Evolutionary conservation across 768 basidiomycete genomes (phyloP).

Genomic region (Russula brevipes): DNA sequence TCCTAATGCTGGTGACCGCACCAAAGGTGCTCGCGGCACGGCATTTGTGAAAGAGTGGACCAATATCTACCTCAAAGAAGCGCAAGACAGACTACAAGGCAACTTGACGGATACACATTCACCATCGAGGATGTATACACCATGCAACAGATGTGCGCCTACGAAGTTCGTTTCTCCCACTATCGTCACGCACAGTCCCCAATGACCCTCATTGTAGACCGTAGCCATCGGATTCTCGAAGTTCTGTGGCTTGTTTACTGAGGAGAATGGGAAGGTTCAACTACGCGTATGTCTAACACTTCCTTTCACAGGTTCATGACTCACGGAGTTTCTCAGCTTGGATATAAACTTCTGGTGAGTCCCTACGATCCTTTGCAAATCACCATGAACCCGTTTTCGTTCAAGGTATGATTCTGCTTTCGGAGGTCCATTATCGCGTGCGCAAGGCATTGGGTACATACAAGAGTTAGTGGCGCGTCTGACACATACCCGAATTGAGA

Average conservation of each 20-base stretch:
- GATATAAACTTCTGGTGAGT: slow-evolving; percentile 59
- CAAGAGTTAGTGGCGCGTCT: slow-evolving; percentile 82
- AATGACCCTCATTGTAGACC: slow-evolving; percentile 44
- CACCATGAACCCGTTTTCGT: background rate
- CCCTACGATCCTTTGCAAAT: background rate
- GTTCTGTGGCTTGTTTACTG: slow-evolving; percentile 87
- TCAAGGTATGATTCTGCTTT: slow-evolving; percentile 64
- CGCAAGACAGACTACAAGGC: slow-evolving; percentile 54
- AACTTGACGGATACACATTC: slow-evolving; percentile 58
- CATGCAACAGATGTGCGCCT: slow-evolving; percentile 80
- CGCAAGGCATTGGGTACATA: slow-evolving; percentile 73
- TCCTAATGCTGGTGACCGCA: slow-evolving; percentile 47
- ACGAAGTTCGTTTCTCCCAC: slow-evolving; percentile 52
- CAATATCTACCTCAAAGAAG: slow-evolving; percentile 61
- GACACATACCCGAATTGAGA: slow-evolving; percentile 64
- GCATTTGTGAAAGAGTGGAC: slow-evolving; percentile 65
- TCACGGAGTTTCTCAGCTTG: slow-evolving; percentile 38
- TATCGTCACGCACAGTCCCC: background rate
- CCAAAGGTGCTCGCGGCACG: slow-evolving; percentile 52
- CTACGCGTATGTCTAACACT: slow-evolving; percentile 51
- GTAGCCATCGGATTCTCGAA: slow-evolving; percentile 88
- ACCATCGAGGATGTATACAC: slow-evolving; percentile 64
- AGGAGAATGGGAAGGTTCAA: slow-evolving; percentile 90
- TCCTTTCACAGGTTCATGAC: slow-evolving; percentile 40
- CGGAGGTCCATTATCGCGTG: slow-evolving; percentile 74